Evolutionary conservation across 352 stramenopile genomes (phyloP), one percentile per base, ranked within the genome.

Genomic region (Globisporangium megalacanthum): DNA sequence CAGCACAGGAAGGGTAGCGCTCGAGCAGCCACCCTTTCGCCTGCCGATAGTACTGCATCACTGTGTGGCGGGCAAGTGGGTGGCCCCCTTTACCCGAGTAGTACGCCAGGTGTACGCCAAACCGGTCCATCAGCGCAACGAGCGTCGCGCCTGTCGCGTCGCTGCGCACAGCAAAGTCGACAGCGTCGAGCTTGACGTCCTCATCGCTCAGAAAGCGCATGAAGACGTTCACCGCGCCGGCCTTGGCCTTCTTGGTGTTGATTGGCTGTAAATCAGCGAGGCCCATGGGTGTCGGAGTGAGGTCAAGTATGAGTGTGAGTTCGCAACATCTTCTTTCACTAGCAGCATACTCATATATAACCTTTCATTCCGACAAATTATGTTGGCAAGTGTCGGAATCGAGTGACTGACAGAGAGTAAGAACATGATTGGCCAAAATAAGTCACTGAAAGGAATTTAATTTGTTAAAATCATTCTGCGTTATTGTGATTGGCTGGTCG

Each of bases 161-260:
- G 10, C 25, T 44, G 2, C 22, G 39, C 4, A 70, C 42, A 22
- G 53, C 41, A 6, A 37, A 4, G 11, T 58, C 49, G 13, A 29
- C 4, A 4, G 25, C 25, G 25, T 29, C 25, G 25, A 29, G 25
- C 25, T 1, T 4, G 25, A 29, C 49, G 36, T 41, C n/a, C 39
- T 65, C 52, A 29, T 4, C 17, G 60, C 54, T 15, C 9, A 58
- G 17, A 44, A 60, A 65, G 35, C 50, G 50, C 13, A 50, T 45
- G 54, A 70, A 70, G 6, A 49, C 53, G 4, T 60, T 63, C 1
- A 70, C 58, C 29, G 39, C 37, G 22, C 52, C 54, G 3, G 48
- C 39, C 7, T 49, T 22, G 11, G 57, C 62, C 29, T 56, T 57
- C 52, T 66, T 62, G 1, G 63, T 55, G 49, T 29, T 29, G 25